Evolutionary conservation across 2,329 filamentous ascomycete genomes (phyloP).

Genomic region (Fusarium concolor): DNA sequence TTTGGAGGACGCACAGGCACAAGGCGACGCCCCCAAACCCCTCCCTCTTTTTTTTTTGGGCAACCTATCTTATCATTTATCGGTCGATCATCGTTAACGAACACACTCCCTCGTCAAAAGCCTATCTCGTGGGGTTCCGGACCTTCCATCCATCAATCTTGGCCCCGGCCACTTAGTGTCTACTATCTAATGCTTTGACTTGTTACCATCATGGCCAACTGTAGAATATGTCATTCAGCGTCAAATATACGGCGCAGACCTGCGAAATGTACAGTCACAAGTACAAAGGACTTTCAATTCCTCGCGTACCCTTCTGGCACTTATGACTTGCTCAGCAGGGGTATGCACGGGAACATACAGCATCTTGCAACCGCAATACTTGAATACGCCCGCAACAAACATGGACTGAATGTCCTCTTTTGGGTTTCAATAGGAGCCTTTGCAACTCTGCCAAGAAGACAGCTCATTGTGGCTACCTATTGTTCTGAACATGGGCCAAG

Average conservation of each 20-base stretch:
- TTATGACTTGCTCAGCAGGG: constrained; percentile 6
- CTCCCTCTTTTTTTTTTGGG: constrained; percentile 18
- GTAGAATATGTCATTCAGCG: neutral
- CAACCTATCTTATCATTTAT: constrained; percentile 37
- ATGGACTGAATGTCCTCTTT: constrained; percentile 9
- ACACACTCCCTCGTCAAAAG: constrained; percentile 35
- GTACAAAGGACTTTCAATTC: neutral
- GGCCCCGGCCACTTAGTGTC: neutral
- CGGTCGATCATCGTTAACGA: constrained; percentile 42
- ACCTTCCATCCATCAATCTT: constrained; percentile 8
- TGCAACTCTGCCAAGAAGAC: constrained; percentile 2
- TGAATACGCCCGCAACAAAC: constrained; percentile 19
- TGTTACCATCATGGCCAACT: constrained; percentile 1
- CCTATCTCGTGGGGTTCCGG: constrained; percentile 38
- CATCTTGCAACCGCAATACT: constrained; percentile 8
- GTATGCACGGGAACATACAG: neutral
- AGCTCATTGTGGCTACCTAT: constrained; percentile 29
- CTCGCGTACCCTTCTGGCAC: constrained; percentile 2
- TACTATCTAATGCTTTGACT: neutral
- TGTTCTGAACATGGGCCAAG: constrained; percentile 19
- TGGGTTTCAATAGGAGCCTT: constrained; percentile 25
- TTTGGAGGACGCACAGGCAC: constrained; percentile 19
- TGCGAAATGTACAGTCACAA: neutral
- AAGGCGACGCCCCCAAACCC: constrained; percentile 25
- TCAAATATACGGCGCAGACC: constrained; percentile 8